Base-by-base conservation (phyloP, 148 eudicot species). In the Heliamphora exappendiculata region DNA sequence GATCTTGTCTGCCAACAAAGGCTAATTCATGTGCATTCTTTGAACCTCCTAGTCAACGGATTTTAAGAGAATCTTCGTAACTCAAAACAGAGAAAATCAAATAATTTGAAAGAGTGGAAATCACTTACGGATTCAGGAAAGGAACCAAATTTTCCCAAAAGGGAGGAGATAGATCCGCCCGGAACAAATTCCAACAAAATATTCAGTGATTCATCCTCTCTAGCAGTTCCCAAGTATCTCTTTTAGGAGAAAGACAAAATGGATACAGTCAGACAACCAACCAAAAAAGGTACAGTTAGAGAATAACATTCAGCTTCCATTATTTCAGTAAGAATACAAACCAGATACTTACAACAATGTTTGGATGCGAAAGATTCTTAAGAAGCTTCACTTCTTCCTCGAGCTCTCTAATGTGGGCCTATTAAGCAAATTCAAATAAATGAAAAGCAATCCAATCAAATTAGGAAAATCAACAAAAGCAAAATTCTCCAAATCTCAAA, bases 381-480 rank as follows among this genome's bases (percentile, higher is more conserved):
- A 94, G 81, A 58, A 94, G 89, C 87, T 92, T 89, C 78, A 94
- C 98, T 89, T 94, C 98, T 85, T 92, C 91, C 80, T 94, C 98
- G 53, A 94, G 89, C 87, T 94, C 98, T 85, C 81, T 82, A 63
- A 94, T 83, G 74, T 94, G 95, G 80, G 90, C 92, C 98, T 94
- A 79, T 66, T 66, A 72, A 66, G n/a, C 50, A 68, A 67, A 65
- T 41, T 10, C 8, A 42, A 28, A 41, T 10, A 44, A 39, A 73
- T 24, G 42, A 63, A 53, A 9, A 6, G 73, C 36, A 44, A 47
- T 13, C 13, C 51, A 24, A 20, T 10, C 1, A n/a, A 37, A 42
- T 9, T 29, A 1, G 17, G 36, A 60, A 6, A 9, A 29, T 60
- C 16, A 66, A 66, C 70, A 29, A 0, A 39, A 41, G 70, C 31